Percentiles rank a stretch among this genome's conserved stretches.
These are phyloP conservation scores for Paraglomus brasilianum DNA, from an alignment of 192 early-diverging fungal species.

Conservation along the genomic window DNA sequence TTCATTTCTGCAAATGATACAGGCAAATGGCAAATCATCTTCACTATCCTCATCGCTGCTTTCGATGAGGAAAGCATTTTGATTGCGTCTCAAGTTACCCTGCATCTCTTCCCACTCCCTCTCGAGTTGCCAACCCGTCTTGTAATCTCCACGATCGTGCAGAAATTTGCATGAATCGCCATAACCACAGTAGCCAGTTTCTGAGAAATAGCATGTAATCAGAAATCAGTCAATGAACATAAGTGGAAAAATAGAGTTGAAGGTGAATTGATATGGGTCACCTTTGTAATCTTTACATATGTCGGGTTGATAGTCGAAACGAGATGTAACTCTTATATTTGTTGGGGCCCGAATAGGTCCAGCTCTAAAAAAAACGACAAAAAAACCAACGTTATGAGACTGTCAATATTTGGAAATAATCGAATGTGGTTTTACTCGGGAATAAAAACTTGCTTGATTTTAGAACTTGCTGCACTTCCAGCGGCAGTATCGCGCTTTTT, in stretches of 20 bases:
- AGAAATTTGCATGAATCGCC: slow-evolving; percentile 98
- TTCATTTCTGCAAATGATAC: slow-evolving; percentile 86
- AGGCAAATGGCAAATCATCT: slow-evolving; percentile 93
- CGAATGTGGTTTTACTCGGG: neutral
- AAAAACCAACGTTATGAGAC: neutral
- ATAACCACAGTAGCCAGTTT: slow-evolving; percentile 94
- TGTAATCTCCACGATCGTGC: slow-evolving; percentile 97
- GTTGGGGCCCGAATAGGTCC: slow-evolving; percentile 71
- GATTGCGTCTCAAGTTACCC: slow-evolving; percentile 55
- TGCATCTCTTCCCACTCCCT: slow-evolving; percentile 94
- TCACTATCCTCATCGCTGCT: slow-evolving; percentile 55
- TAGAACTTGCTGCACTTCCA: slow-evolving; percentile 46
- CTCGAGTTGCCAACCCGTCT: slow-evolving; percentile 96
- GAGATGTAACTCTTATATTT: slow-evolving; percentile 75
- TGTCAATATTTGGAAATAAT: neutral
- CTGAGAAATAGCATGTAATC: slow-evolving; percentile 30
- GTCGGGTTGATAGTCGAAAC: slow-evolving; percentile 97
- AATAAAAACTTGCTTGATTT: slow-evolving; percentile 42
- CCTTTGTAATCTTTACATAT: slow-evolving; percentile 99
- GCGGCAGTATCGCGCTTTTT: slow-evolving; percentile 54
- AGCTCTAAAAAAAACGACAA: slow-evolving; percentile 43
- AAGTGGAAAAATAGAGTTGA: neutral
- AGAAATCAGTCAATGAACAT: neutral
- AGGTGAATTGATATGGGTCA: slow-evolving; percentile 36
- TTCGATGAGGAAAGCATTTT: slow-evolving; percentile 46